Base-by-base conservation (phyloP, 176 grass and related monocot genomes). In the Oryza meyeriana region DNA sequence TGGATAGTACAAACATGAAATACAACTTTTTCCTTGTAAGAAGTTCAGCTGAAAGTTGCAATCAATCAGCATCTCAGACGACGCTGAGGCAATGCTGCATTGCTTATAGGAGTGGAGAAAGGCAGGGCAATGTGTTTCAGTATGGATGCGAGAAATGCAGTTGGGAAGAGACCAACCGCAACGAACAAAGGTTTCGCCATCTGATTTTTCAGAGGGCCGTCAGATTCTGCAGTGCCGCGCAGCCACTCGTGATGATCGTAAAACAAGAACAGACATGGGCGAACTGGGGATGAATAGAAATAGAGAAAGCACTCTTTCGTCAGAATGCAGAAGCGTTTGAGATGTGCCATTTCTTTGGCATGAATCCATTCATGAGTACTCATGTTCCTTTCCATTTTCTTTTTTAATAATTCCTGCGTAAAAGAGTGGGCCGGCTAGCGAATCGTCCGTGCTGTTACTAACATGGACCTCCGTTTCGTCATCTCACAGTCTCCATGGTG, bases 121-220 rank as follows among this genome's bases (percentile, higher is more conserved):
- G 27, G 12, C 57, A 74, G 81, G 12, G 62, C 22, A 32, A 30
- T 13, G 17, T 57, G 20, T 57, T 57, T 57, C 10, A 6, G 17
- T 50, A 30, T 68, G 68, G 34, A 13, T 13, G 24, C 52, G 71
- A 17, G 3, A 0, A 58, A 17, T 59, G 25, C 18, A 64, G 32
- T 14, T 17, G 25, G 3, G 44, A 61, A 78, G 79, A 35, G 44
- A 71, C 81, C 83, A 61, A 59, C 42, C 66, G 72, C 87, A 86
- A 81, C 12, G 4, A 77, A 78, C 83, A 78, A 82, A 86, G 12
- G 64, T 89, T 72, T 89, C 83, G 78, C 88, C 58, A 72, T 85
- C 87, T 48, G 20, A 40, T 10, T 31, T 9, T 41, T 41, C 38
- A 18, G 77, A 39, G 30, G 30, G 39, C 13, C 42, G 42, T 66